Conservation (phyloP, 2,329 filamentous ascomycete genomes). For the Calonectria multiphialidica region DNA sequence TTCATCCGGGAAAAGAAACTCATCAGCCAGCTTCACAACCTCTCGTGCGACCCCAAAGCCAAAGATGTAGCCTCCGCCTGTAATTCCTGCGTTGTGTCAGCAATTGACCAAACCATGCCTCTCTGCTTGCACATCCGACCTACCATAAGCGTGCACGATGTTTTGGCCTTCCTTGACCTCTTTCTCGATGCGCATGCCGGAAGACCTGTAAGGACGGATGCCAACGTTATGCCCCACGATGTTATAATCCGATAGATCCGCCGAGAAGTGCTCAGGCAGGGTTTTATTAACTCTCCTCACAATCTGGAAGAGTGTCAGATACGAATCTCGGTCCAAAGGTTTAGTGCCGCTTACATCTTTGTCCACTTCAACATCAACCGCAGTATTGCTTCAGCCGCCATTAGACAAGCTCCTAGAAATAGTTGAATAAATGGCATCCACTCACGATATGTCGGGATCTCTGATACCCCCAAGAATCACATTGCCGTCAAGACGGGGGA, state of each 20-base stretch:
- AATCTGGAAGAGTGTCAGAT: neutral
- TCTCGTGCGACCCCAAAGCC: neutral
- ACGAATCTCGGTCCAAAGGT: neutral
- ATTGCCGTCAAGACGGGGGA: neutral
- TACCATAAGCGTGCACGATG: neutral
- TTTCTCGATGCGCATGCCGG: neutral
- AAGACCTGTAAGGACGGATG: neutral
- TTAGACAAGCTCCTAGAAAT: too few species aligned
- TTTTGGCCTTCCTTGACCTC: neutral
- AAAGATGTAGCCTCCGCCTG: neutral
- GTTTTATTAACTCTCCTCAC: neutral
- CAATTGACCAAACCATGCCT: too few species aligned
- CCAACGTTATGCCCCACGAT: neutral
- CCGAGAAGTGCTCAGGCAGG: neutral
- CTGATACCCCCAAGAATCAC: neutral
- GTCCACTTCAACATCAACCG: neutral
- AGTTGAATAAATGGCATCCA: too few species aligned
- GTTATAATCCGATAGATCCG: neutral
- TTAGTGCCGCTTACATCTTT: neutral
- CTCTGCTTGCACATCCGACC: neutral
- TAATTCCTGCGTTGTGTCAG: neutral
- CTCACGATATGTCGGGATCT: neutral
- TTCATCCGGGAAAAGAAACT: neutral
- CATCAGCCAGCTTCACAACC: neutral
- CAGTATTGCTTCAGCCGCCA: neutral